These are phyloP conservation scores for Paecilomyces niveus DNA, from an alignment of 2,329 filamentous ascomycete genomes.

Conservation along the genomic window DNA sequence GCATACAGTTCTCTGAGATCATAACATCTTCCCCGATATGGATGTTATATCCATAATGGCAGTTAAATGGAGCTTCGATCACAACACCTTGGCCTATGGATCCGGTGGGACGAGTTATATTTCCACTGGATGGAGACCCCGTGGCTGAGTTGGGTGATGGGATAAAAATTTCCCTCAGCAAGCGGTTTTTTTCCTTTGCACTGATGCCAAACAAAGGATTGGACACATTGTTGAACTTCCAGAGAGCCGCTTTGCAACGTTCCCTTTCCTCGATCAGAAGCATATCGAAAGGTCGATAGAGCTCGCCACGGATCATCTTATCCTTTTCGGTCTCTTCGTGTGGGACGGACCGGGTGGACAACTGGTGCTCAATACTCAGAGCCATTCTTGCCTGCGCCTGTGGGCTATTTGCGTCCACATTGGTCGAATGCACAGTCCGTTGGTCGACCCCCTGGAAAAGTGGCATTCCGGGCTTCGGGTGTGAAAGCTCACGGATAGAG, in stretches of 20 bases:
- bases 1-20: conserved; percentile 74
- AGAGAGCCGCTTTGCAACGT: conserved; percentile 71
- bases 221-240: conserved; percentile 77
- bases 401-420: conserved; percentile 33
- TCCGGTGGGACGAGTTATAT: conserved; percentile 48
- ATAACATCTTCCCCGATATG: conserved; percentile 76
- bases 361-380: conserved; percentile 35
- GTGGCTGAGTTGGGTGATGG: conserved; percentile 18
- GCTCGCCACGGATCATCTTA: conserved; percentile 75
- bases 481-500: conserved; percentile 33
- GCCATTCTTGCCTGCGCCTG: conserved; percentile 38
- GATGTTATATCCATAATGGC: conserved; percentile 95
- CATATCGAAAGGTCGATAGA: conserved; percentile 72
- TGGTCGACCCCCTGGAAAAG: conserved; percentile 33
- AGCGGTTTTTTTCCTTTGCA: conserved; percentile 33
- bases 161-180: conserved; percentile 32
- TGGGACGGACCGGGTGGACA: conserved; percentile 31
- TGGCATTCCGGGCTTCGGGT: conserved; percentile 28
- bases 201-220: conserved; percentile 68
- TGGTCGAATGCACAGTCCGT: conserved; percentile 24
- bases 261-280: conserved; percentile 79
- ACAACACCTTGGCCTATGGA: conserved; percentile 65
- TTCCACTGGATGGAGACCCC: conserved; percentile 48
- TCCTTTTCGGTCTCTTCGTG: conserved; percentile 66
- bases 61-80: conserved; percentile 83